Evolutionary conservation across 1,284 basidiomycete species (phyloP).

Genomic region (Fomes fomentarius): DNA sequence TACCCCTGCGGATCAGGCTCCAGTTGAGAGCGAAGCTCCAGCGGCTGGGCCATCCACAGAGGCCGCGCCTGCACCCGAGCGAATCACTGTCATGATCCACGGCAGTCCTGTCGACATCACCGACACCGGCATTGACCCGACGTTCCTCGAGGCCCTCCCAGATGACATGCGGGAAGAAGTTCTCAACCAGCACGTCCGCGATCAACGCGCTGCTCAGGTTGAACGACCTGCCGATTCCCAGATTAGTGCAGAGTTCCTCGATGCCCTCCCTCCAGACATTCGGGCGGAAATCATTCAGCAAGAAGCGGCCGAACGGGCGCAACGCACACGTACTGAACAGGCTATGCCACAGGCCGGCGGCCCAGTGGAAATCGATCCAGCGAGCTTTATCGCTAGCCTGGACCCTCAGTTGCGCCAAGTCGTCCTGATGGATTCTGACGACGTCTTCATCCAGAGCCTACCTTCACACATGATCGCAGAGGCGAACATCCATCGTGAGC

Average conservation of each 20-base stretch:
- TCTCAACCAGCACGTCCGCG: conserved; percentile 95
- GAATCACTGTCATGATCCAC: conserved; percentile 87
- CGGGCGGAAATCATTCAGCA: conserved; percentile 97
- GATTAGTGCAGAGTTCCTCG: conserved; percentile 94
- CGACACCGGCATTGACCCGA: conserved; percentile 97
- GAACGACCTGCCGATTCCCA: conserved; percentile 80
- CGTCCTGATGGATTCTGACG: conserved; percentile 86
- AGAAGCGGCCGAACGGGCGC: conserved; percentile 80
- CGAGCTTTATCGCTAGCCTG: conserved; percentile 86
- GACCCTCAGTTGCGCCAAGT: conserved; percentile 86
- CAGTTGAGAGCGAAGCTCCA: conserved; percentile 18
- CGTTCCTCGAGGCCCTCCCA: conserved; percentile 96
- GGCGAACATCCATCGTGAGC: conserved; percentile 68
- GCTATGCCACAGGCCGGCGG: conserved; percentile 43
- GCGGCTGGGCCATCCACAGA: conserved; percentile 23
- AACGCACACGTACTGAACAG: conserved; percentile 56
- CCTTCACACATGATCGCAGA: conserved; percentile 86
- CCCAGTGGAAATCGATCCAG: conserved; percentile 80
- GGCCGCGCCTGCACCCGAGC: conserved; percentile 45
- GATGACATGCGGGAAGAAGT: conserved; percentile 99
- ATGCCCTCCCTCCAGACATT: conserved; percentile 95
- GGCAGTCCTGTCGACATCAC: conserved; percentile 98
- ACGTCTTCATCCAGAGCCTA: conserved; percentile 78
- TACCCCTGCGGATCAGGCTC: conserved; percentile 26
- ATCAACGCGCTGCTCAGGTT: conserved; percentile 78